Evolutionary conservation across 106 monocot genomes (phyloP), one percentile per base, ranked within the genome.

Genomic region (Narthecium ossifragum): DNA sequence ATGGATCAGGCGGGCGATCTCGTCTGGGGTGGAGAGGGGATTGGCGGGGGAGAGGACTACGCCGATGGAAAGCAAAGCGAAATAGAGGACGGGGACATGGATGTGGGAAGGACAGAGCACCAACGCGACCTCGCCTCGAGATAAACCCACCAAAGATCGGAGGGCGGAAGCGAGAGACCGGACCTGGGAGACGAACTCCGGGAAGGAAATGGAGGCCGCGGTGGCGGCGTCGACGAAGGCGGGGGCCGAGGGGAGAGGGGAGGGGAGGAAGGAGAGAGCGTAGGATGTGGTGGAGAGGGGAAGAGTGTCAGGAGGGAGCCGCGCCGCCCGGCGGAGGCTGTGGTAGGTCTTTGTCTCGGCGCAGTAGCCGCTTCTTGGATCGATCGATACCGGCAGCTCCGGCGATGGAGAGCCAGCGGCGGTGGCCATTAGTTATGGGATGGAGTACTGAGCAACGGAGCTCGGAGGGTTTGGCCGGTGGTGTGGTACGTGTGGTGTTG

Each of bases 301-400:
- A 1, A 25, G 32, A 33, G 53, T 21, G 8, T 26, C 34, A 0
- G 65, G 46, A 0, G 70, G 77, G 41, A 65, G 70, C 6, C 64
- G 45, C 0, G 28, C 26, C 4, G 57, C 34, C 1, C 53, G 40
- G 2, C 70, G 70, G 26, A 77, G 64, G 54, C 77, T 77, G 59
- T 77, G 60, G 60, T 63, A 77, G 64, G 27, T 47, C 27, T 55
- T 53, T 6, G 65, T 70, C 1, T 29, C 38, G 1, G 5, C 12
- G 60, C 60, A 77, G 70, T 31, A 77, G n/a, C 77, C 77, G 18
- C 46, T 66, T 24, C 54, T 58, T 21, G 69, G 70, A 31, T 71
- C 60, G 27, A 71, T 45, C 27, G 70, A 34, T 6, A 26, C n/a
- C 34, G 34, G 38, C 8, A 18, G 43, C 9, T 1, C 17, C 0